Evolutionary conservation across 1,139 yeast species (phyloP).

Genomic region (Zygosaccharomyces sapae): DNA sequence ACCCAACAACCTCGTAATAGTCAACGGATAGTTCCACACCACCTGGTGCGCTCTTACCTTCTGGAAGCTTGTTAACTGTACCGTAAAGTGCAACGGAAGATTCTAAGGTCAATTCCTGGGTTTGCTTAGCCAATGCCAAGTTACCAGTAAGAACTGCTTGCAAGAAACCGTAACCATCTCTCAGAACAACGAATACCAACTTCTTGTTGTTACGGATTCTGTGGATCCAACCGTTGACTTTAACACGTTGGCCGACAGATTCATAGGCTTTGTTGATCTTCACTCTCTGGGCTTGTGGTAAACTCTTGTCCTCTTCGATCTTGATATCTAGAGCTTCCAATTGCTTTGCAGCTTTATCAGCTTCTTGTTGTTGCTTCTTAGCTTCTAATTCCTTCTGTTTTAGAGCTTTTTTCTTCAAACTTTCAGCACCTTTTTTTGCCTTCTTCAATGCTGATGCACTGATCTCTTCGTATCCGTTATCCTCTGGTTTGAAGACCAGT

Average conservation of each 20-base stretch:
- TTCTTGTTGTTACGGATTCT: slow-evolving; percentile 92
- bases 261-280: slow-evolving; percentile 58
- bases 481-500: slow-evolving; percentile 63
- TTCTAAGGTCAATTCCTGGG: slow-evolving; percentile 82
- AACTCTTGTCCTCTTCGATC: slow-evolving; percentile 64
- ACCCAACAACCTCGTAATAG: slow-evolving; percentile 79
- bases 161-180: slow-evolving; percentile 91
- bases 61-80: slow-evolving; percentile 76
- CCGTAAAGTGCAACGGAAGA: slow-evolving; percentile 80
- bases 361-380: slow-evolving; percentile 55
- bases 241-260: slow-evolving; percentile 58
- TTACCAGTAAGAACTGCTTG: slow-evolving; percentile 89
- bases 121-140: slow-evolving; percentile 83
- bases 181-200: slow-evolving; percentile 77
- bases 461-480: slow-evolving; percentile 64
- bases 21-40: slow-evolving; percentile 93
- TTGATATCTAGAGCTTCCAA: slow-evolving; percentile 74
- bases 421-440: slow-evolving; percentile 94
- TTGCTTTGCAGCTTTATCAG: slow-evolving; percentile 66
- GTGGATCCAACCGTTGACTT: slow-evolving; percentile 92
- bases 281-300: slow-evolving; percentile 65
- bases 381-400: slow-evolving; percentile 68
- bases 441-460: slow-evolving; percentile 92
- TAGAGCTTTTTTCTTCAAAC: slow-evolving; percentile 81
- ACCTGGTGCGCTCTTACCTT: slow-evolving; percentile 96